Base-by-base conservation (phyloP, 805 yeast species). In the Hanseniaspora meyeri region DNA sequence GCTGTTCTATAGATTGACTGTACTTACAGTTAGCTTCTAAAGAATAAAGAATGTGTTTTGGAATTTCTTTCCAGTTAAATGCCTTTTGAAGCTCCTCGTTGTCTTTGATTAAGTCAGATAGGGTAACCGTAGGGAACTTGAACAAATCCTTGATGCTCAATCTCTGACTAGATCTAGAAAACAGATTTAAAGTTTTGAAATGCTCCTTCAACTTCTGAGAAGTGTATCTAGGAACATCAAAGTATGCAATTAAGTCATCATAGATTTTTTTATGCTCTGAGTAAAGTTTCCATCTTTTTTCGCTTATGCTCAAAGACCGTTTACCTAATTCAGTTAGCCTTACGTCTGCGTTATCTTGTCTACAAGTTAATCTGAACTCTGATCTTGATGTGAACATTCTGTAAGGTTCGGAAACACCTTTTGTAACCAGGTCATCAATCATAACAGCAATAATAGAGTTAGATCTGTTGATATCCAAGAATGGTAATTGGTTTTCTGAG, bases 301-400 rank as follows among this genome's bases (percentile, higher is more conserved):
- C 76, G 2, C 79, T 63, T 0, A 91, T 84, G 4, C 83, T 82
- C 0, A 97, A 97, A 0, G 76, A 66, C 2, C 72, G 63, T 50
- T 76, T 69, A 0, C 95, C 98, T 57, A 71, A 67, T 54, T 75
- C 80, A 0, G 97, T 90, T 57, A 93, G 71, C 59, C 99, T 72
- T 57, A 78, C 68, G 65, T 95, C 97, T 0, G 99, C 97, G 72
- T 93, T 93, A 67, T 93, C 98, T 0, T 96, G 83, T 58, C 99
- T 74, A 4, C 89, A 87, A 37, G 89, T 83, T 40, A 93, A 80
- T 65, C 98, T 75, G 67, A 88, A 93, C 67, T 93, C 99, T 0
- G 96, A 86, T 51, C 99, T 77, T 6, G 97, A 88, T 0, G 98
- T 93, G 66, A 93, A 93, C 98, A 93, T 93, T 60, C 99, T 74